Percentiles rank a stretch among this genome's conserved stretches.
phyloP scores from a whole-genome alignment of 345 rosid species.

The Jatropha curcas region DNA sequence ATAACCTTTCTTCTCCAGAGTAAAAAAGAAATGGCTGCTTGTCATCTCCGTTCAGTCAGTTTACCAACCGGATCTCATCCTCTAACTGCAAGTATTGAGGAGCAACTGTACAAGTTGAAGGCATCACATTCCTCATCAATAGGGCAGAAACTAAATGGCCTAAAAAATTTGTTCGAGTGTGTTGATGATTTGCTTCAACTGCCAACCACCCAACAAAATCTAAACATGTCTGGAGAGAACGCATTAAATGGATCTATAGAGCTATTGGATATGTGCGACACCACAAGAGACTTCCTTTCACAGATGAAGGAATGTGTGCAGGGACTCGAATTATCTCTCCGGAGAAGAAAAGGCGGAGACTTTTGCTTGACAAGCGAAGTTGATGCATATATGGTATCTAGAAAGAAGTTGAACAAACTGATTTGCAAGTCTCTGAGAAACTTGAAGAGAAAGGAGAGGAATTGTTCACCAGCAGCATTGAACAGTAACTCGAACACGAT shows the following conservation, averaged over 20 bases:
- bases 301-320: not conserved
- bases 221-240: not conserved
- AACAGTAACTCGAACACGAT: not conserved
- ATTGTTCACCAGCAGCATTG: not conserved
- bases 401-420: not conserved
- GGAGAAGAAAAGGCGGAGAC: not conserved
- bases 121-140: conserved; percentile 22
- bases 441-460: not conserved
- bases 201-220: not conserved
- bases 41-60: conserved; percentile 29
- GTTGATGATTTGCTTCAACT: conserved; percentile 4
- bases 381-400: conserved; percentile 1
- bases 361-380: not conserved
- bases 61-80: conserved; percentile 34
- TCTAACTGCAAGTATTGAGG: conserved; percentile 14
- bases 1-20: not conserved
- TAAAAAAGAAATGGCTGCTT: conserved; percentile 14
- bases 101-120: conserved; percentile 22
- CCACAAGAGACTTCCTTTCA: not conserved
- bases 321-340: not conserved
- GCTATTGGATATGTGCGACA: not conserved
- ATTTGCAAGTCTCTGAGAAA: not conserved
- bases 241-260: not conserved
- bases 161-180: not conserved
- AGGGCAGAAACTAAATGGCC: not conserved